Conservation (phyloP, 2,329 filamentous ascomycete species). For the Neofusicoccum laricinum region DNA sequence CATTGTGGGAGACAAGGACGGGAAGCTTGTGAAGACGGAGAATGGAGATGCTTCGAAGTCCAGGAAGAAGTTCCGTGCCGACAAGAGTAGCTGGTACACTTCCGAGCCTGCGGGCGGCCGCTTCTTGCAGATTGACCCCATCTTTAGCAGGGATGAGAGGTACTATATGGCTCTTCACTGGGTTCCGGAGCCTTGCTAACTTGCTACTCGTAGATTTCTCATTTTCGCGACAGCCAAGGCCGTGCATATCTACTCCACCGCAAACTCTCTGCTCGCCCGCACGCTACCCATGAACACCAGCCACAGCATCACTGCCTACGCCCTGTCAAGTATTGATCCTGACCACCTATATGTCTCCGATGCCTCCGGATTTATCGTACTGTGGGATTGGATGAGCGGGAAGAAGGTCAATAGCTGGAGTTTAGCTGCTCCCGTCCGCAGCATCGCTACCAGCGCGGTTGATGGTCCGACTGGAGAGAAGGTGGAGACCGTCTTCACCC, state of each 20-base stretch:
- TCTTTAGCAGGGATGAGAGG: constrained; percentile 58
- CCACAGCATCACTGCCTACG: constrained; percentile 50
- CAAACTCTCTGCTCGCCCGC: constrained; percentile 76
- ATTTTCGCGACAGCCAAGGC: constrained; percentile 72
- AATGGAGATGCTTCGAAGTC: not conserved
- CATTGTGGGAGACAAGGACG: not conserved
- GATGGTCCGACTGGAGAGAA: constrained; percentile 21
- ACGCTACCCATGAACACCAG: constrained; percentile 59
- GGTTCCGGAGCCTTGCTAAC: not conserved
- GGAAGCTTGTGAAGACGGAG: not conserved
- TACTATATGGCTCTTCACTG: constrained; percentile 23
- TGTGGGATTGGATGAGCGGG: constrained; percentile 59
- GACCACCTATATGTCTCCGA: constrained; percentile 55
- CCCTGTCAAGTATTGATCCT: constrained; percentile 50
- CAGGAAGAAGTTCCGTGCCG: constrained; percentile 12
- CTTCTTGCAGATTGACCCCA: constrained; percentile 54
- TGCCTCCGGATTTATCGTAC: constrained; percentile 48
- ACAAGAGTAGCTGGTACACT: constrained; percentile 23
- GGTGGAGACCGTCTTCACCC: constrained; percentile 38
- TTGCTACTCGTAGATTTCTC: constrained; percentile 55
- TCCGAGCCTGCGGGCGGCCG: constrained; percentile 54
- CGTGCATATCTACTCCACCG: constrained; percentile 76
- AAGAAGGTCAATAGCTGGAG: constrained; percentile 44
- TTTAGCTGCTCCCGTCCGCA: constrained; percentile 34
- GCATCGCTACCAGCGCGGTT: constrained; percentile 30